These are phyloP conservation scores for Saksenaea vasiformis DNA, from an alignment of 371 early-diverging fungal species.

Conservation along the genomic window DNA sequence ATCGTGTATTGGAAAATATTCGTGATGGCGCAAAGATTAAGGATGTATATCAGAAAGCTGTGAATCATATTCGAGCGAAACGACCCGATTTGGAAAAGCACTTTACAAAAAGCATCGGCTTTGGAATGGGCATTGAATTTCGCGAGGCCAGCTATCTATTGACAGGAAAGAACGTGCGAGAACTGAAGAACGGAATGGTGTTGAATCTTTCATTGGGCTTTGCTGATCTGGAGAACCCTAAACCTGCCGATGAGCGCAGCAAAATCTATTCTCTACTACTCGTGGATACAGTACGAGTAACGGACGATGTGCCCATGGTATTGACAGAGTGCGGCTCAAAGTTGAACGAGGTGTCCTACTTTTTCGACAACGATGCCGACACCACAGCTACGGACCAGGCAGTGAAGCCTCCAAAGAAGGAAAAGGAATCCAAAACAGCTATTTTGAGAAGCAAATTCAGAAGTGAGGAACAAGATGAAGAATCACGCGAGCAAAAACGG, in stretches of 20 bases:
- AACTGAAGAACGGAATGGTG: constrained; percentile 83
- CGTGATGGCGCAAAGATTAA: constrained; percentile 79
- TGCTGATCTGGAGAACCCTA: constrained; percentile 78
- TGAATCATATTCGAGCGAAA: constrained; percentile 68
- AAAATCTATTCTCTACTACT: constrained; percentile 83
- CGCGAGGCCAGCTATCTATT: constrained; percentile 82
- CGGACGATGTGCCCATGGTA: constrained; percentile 57
- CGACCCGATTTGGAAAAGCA: constrained; percentile 85
- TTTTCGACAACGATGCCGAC: constrained; percentile 73
- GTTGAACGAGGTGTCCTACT: constrained; percentile 76
- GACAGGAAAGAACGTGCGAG: constrained; percentile 66
- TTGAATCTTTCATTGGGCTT: constrained; percentile 87
- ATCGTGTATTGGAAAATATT: constrained; percentile 67
- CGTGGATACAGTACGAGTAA: constrained; percentile 82
- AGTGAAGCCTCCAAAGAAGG: constrained; percentile 14
- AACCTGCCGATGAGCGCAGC: constrained; percentile 64
- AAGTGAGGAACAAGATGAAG: constrained; percentile 83
- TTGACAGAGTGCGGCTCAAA: constrained; percentile 79
- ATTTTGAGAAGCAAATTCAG: constrained; percentile 88
- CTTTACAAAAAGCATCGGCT: constrained; percentile 90
- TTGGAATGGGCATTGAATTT: constrained; percentile 95
- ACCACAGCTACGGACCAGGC: constrained; percentile 10
- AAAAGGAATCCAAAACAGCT: constrained; percentile 62
- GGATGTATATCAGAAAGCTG: constrained; percentile 76
- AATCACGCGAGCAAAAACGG: constrained; percentile 76